Conservation (phyloP, 352 stramenopile genomes). For the Globisporangium barbulae region DNA sequence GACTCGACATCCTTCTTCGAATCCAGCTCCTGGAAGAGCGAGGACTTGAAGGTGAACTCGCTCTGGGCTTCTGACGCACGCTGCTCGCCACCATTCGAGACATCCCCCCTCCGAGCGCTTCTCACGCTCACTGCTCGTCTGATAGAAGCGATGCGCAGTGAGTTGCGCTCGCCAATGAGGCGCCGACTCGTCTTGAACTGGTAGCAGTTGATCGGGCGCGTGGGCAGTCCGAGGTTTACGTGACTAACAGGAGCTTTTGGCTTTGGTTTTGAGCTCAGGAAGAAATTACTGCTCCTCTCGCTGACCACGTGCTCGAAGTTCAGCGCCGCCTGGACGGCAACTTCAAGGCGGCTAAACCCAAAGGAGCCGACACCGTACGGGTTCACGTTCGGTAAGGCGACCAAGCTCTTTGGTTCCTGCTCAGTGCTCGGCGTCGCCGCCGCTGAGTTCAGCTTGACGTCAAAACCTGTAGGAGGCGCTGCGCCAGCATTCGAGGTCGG, state of each 20-base stretch:
- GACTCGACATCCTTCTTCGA: conserved; percentile 9
- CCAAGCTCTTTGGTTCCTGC: conserved; percentile 23
- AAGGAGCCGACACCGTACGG: conserved; percentile 57
- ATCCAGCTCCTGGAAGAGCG: conserved; percentile 23
- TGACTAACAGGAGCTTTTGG: neutral
- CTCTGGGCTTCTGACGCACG: neutral
- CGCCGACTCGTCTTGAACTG: conserved; percentile 5
- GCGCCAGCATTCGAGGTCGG: neutral
- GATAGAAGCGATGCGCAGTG: neutral
- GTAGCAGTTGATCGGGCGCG: conserved; percentile 3
- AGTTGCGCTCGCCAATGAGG: neutral
- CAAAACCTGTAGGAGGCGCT: conserved; percentile 6
- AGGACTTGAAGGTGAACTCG: conserved; percentile 33
- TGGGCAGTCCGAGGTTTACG: conserved; percentile 14
- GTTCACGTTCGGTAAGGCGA: conserved; percentile 49
- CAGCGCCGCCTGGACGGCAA: conserved; percentile 46
- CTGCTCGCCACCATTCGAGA: neutral
- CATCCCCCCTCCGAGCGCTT: neutral
- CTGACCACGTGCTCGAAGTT: conserved; percentile 12
- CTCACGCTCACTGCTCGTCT: neutral
- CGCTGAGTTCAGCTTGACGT: conserved; percentile 5
- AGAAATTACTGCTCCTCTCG: conserved; percentile 11
- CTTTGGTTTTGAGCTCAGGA: conserved; percentile 8
- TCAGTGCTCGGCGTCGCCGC: too few relatives aligned
- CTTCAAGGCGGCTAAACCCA: conserved; percentile 45